Evolutionary conservation across 768 basidiomycete genomes (phyloP), one percentile per base, ranked within the genome.

Genomic region (Favolaschia claudopus): DNA sequence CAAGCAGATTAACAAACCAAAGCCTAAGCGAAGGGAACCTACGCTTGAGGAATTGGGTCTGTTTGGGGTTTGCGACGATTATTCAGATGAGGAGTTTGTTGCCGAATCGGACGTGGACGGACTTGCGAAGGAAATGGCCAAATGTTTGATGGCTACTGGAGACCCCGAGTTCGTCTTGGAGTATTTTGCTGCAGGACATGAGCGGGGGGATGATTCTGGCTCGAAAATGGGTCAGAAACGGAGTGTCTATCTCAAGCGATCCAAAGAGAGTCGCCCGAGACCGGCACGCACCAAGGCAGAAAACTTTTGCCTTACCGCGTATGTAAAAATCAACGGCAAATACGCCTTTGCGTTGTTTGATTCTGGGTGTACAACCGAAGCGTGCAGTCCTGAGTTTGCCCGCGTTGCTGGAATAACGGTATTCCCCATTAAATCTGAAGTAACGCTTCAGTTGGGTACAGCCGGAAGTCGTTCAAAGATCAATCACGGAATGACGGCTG

Each of bases 1-100:
- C 31, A 39, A 7, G 54, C 78, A 40, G 73, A 78, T 33, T 77
- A 73, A 43, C 68, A 81, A 0, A 79, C n/a, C n/a, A n/a, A n/a
- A n/a, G n/a, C n/a, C n/a, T n/a, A n/a, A n/a, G n/a, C n/a, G n/a
- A n/a, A n/a, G n/a, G n/a, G n/a, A n/a, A n/a, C n/a, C n/a, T n/a
- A n/a, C n/a, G n/a, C n/a, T n/a, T n/a, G n/a, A n/a, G n/a, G n/a
- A n/a, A n/a, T n/a, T n/a, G n/a, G n/a, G n/a, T n/a, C n/a, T n/a
- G n/a, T n/a, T n/a, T n/a, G n/a, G n/a, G n/a, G n/a, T n/a, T n/a
- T n/a, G n/a, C n/a, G n/a, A n/a, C n/a, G n/a, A n/a, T n/a, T n/a
- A n/a, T n/a, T n/a, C n/a, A n/a, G n/a, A n/a, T n/a, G n/a, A n/a
- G n/a, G n/a, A n/a, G n/a, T n/a, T n/a, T n/a, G n/a, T n/a, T n/a